Evolutionary conservation across 768 basidiomycete genomes (phyloP).

Genomic region (Tylopilus sp.): DNA sequence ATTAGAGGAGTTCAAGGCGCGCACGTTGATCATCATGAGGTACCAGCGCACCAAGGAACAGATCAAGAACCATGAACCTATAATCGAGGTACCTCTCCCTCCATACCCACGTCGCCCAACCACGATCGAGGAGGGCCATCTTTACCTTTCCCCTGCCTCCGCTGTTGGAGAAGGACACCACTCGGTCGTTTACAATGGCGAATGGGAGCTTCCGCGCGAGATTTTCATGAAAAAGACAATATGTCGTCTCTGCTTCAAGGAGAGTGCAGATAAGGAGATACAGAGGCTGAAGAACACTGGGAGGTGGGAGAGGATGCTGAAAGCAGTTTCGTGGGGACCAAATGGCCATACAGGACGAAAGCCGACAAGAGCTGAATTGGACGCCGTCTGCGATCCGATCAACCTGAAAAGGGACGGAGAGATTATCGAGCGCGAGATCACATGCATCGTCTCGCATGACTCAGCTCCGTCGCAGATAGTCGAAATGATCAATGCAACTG

Average conservation of each 20-base stretch:
- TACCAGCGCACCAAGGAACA: conserved; percentile 18
- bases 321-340: conserved; percentile 6
- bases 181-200: conserved; percentile 48
- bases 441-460: conserved; percentile 1
- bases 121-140: conserved; percentile 40
- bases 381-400: neutral
- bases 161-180: conserved; percentile 47
- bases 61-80: conserved; percentile 24
- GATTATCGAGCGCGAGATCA: conserved; percentile 19
- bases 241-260: conserved; percentile 39
- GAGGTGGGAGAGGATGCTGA: conserved; percentile 20
- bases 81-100: conserved; percentile 30
- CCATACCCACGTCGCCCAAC: conserved; percentile 20
- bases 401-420: conserved; percentile 5
- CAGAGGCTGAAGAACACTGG: conserved; percentile 21
- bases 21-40: conserved; percentile 20
- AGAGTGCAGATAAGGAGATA: conserved; percentile 26
- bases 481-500: neutral
- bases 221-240: conserved; percentile 33
- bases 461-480: neutral
- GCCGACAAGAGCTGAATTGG: conserved; percentile 1
- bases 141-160: conserved; percentile 42
- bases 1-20: conserved; percentile 9
- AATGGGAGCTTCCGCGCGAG: conserved; percentile 50
- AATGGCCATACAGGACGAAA: neutral